Evolutionary conservation across 805 yeast genomes (phyloP).

Genomic region (Starmerella geochares): DNA sequence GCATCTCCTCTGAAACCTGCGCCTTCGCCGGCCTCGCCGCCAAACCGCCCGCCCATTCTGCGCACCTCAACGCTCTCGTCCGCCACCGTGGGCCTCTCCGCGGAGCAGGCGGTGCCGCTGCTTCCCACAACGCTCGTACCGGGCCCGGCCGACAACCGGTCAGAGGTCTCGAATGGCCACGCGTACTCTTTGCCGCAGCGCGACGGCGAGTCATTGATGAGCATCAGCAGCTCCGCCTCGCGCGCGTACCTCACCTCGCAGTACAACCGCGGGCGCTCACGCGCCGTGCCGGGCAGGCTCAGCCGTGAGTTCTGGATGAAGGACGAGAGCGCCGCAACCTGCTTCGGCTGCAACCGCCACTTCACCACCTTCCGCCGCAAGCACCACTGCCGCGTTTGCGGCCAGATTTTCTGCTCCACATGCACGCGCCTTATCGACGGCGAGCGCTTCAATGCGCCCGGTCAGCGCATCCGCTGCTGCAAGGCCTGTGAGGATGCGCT

Average conservation of each 20-base stretch:
- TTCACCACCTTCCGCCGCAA: constrained; percentile 72
- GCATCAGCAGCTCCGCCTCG: constrained; percentile 22
- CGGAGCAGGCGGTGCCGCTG: constrained; percentile 19
- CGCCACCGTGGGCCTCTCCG: constrained; percentile 17
- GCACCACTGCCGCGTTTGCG: constrained; percentile 93
- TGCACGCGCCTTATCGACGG: constrained; percentile 71
- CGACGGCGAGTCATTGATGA: constrained; percentile 24
- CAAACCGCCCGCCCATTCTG: constrained; percentile 5
- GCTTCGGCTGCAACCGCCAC: constrained; percentile 68
- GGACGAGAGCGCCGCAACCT: constrained; percentile 81
- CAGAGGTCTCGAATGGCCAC: not conserved
- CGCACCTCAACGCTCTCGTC: constrained; percentile 8
- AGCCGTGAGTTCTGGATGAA: constrained; percentile 90
- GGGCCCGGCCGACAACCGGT: not conserved
- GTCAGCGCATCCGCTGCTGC: constrained; percentile 36
- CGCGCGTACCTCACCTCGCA: constrained; percentile 26
- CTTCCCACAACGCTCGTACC: constrained; percentile 7
- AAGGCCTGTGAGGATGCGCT: constrained; percentile 23
- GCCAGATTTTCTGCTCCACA: constrained; percentile 80
- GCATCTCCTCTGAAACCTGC: not conserved
- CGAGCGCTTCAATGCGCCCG: constrained; percentile 44
- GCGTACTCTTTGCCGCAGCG: not conserved
- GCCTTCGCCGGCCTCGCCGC: not conserved
- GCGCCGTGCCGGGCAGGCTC: constrained; percentile 30
- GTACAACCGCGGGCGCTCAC: constrained; percentile 21